phyloP scores from a whole-genome alignment of 108 stramenopile species.

The Nannochloropsis salina region DNA sequence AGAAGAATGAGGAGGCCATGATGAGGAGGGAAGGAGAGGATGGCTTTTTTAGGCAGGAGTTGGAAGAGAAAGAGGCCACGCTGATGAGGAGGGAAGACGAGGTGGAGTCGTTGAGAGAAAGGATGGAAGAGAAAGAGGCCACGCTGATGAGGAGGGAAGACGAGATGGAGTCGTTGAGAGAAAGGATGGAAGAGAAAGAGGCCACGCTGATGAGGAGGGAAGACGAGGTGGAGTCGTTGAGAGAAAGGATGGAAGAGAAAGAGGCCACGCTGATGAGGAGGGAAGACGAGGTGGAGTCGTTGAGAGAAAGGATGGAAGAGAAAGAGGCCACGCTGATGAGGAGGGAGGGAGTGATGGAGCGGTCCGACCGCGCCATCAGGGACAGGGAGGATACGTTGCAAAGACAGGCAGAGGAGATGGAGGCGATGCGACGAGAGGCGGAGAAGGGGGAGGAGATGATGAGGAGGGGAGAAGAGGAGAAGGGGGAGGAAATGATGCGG shows the following conservation, averaged over 20 bases:
- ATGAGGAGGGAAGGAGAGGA: conserved; percentile 7
- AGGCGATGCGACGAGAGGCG: not conserved
- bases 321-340: not conserved
- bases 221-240: no score
- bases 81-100: not conserved
- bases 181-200: not conserved
- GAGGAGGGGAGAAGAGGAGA: no score
- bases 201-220: not conserved
- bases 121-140: not conserved
- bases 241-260: not conserved
- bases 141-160: not conserved
- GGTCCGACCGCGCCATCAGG: no score
- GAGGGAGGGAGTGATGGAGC: not conserved
- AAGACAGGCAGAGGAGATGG: not conserved
- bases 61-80: not conserved
- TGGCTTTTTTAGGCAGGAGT: not conserved
- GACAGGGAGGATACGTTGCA: not conserved
- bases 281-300: not conserved
- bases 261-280: not conserved
- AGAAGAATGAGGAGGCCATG: not conserved
- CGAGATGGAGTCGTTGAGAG: not conserved
- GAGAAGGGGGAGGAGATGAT: not conserved
- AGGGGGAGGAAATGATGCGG: not conserved
- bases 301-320: not conserved
- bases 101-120: not conserved